A percentile compares a stretch with the other conserved stretches of the same genome.
phyloP scores from a whole-genome alignment of 352 stramenopile genomes.

The Phytophthora citrophthora region DNA sequence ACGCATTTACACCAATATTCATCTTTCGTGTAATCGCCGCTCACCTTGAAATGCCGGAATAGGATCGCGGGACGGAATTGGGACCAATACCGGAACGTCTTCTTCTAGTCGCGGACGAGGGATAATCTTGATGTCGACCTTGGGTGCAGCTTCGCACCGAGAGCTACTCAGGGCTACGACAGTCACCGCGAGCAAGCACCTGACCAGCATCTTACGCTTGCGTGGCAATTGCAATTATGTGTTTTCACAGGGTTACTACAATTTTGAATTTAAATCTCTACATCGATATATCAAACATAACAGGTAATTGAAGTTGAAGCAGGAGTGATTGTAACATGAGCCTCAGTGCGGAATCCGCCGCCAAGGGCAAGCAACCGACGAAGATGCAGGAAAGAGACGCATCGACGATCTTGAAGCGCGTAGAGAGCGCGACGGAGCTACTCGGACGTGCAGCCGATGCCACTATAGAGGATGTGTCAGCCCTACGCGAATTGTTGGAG shows the following conservation, averaged over 20 bases:
- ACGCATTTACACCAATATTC: slow-evolving; percentile 8
- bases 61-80: slow-evolving; percentile 58
- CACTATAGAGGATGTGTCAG: slow-evolving; percentile 7
- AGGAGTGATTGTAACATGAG: slow-evolving; percentile 38
- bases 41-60: slow-evolving; percentile 48
- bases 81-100: slow-evolving; percentile 20
- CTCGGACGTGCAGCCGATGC: slow-evolving; percentile 15
- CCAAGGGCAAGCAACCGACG: background rate
- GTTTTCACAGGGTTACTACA: background rate
- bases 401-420: slow-evolving; percentile 19
- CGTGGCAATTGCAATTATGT: slow-evolving; percentile 20
- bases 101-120: slow-evolving; percentile 32
- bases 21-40: background rate
- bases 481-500: slow-evolving; percentile 19
- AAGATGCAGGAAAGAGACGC: slow-evolving; percentile 24
- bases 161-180: slow-evolving; percentile 28
- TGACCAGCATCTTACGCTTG: slow-evolving; percentile 28
- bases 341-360: slow-evolving; percentile 25
- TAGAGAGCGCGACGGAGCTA: slow-evolving; percentile 26
- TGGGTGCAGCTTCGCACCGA: slow-evolving; percentile 49
- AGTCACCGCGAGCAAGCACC: slow-evolving; percentile 21
- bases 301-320: slow-evolving; percentile 23
- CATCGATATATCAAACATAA: background rate
- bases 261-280: background rate
- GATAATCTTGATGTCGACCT: slow-evolving; percentile 70